These are phyloP conservation scores for Sarocladiaceae sp. DNA, from an alignment of 2,329 filamentous ascomycete species.

Conservation along the genomic window DNA sequence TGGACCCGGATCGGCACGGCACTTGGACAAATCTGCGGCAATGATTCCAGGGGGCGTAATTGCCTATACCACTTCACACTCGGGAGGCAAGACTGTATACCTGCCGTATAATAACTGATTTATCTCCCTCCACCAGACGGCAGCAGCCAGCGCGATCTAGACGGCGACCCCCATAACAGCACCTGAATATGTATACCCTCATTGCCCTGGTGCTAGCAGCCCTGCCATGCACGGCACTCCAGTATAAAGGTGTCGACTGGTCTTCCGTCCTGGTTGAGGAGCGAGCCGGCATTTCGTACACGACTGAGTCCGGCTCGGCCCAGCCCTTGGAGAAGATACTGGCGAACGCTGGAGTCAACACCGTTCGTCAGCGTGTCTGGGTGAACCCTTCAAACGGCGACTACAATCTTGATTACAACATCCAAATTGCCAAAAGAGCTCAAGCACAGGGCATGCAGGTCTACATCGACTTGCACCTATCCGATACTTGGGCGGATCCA, in stretches of 20 bases:
- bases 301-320: conserved; percentile 43
- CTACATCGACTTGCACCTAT: conserved; percentile 59
- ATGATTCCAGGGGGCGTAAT: too few species aligned
- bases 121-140: too few species aligned
- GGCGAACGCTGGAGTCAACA: conserved; percentile 57
- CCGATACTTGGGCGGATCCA: conserved; percentile 67
- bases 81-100: too few species aligned
- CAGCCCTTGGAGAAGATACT: conserved; percentile 59
- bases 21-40: too few species aligned
- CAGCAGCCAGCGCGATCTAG: too few species aligned
- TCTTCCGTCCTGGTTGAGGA: conserved; percentile 62
- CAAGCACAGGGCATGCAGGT: conserved; percentile 55
- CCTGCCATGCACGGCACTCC: too few species aligned
- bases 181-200: too few species aligned
- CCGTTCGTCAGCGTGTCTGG: conserved; percentile 65
- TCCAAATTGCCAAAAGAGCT: conserved; percentile 59
- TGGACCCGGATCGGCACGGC: conserved; percentile 2
- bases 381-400: conserved; percentile 58
- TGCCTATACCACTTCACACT: too few species aligned
- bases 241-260: conserved; percentile 64
- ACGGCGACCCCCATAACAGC: too few species aligned
- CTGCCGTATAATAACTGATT: too few species aligned
- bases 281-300: conserved; percentile 53
- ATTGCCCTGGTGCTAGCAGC: too few species aligned
- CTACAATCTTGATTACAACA: conserved; percentile 65